Conservation (phyloP, 441 rosid species). For the Gossypium schwendimanii region DNA sequence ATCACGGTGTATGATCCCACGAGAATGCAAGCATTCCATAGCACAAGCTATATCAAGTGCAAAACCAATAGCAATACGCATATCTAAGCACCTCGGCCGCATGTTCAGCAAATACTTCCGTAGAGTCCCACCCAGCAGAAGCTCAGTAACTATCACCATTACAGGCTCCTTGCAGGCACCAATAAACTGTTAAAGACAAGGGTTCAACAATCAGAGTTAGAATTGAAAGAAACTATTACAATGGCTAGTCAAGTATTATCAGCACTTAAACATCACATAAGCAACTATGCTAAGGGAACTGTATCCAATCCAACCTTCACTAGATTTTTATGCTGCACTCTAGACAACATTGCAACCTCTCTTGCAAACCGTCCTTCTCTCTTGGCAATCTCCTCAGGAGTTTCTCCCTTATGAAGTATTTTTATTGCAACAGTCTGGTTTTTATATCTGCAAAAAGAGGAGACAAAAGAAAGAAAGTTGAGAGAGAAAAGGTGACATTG, state of each 20-base stretch:
- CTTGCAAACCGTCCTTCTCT: conserved; percentile 66
- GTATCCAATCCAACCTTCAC: conserved; percentile 32
- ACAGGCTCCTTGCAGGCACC: conserved; percentile 90
- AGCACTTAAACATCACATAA: not conserved
- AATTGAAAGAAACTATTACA: not conserved
- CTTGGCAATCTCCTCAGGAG: conserved; percentile 75
- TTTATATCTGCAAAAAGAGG: conserved; percentile 40
- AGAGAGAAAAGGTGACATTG: not conserved
- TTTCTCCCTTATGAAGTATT: conserved; percentile 66
- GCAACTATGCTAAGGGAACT: not conserved
- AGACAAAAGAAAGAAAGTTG: not conserved
- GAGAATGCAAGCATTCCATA: conserved; percentile 88
- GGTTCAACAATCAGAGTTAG: not conserved
- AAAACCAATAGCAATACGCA: conserved; percentile 57
- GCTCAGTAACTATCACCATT: conserved; percentile 90
- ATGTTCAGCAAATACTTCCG: conserved; percentile 62
- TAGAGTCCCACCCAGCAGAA: conserved; percentile 70
- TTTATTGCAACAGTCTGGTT: conserved; percentile 83
- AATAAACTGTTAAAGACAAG: conserved; percentile 51
- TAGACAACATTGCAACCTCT: conserved; percentile 82
- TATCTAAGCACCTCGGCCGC: conserved; percentile 65
- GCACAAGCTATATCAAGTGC: conserved; percentile 93
- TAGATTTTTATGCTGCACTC: conserved; percentile 56
- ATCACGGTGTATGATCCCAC: conserved; percentile 92
- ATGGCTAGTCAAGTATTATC: not conserved